Base-by-base conservation (phyloP, 805 yeast species). In the Yueomyces sp. region DNA sequence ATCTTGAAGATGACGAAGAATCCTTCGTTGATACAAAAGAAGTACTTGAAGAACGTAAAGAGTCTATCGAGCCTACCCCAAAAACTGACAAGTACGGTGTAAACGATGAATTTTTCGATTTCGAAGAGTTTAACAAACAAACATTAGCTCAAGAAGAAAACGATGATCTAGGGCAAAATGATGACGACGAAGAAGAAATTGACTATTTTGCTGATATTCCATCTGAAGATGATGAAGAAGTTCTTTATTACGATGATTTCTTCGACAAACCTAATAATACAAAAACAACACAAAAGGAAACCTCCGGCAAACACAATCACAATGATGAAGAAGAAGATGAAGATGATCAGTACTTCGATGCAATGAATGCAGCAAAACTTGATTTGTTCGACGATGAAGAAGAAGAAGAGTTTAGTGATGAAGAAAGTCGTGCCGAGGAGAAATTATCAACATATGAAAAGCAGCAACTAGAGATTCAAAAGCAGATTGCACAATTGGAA, bases 71-170 rank as follows among this genome's bases (percentile, higher is more conserved):
- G 31, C 11, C 9, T 31, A 8, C 46, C 19, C 19, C 19, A 19
- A 19, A 19, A 19, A 45, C 69, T 37, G 85, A 79, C 53, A 70
- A 64, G 2, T 74, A 71, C 53, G 90, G 87, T 1, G 68, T 88
- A 31, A 84, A 88, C 56, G 94, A 85, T 54, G 85, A 78, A 5
- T 81, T 87, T 52, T 90, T 90, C 57, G 78, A 85, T 47, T 76
- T 90, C 38, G 94, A 86, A 50, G 84, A 82, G 43, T 90, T 84
- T 67, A 85, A 82, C 63, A 75, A 72, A 55, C 86, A 79, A 57
- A 76, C 79, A n/a, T 55, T 83, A 38, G 82, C 74, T 3, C 70
- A 77, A 52, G 90, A 82, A 48, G 59, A 68, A 11, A 60, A 59
- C 27, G 56, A 54, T 44, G 67, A 60, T 32, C 70, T 69, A 39